These are phyloP conservation scores for Aspergillus diversus DNA, from an alignment of 495 filamentous ascomycete genomes.

Conservation along the genomic window DNA sequence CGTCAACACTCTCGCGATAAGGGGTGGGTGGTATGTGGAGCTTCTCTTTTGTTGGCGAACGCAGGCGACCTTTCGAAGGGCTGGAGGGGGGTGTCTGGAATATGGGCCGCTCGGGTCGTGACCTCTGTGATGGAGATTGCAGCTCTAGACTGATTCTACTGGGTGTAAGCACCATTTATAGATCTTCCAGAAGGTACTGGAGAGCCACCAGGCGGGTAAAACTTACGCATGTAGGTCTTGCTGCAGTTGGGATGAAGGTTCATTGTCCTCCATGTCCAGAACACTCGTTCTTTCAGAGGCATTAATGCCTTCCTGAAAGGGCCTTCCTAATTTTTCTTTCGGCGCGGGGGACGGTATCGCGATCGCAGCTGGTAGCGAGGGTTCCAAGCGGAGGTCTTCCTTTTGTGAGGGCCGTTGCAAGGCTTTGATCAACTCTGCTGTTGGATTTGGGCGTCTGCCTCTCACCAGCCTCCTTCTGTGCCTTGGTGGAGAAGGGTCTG, in stretches of 20 bases:
- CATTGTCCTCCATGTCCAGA: conserved; percentile 33
- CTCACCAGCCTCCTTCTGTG: conserved; percentile 40
- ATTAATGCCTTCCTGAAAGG: conserved; percentile 32
- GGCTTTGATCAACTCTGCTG: conserved; percentile 24
- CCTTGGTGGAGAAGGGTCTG: conserved; percentile 32
- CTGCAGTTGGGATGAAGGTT: conserved; percentile 26
- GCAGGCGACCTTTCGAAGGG: conserved; percentile 45
- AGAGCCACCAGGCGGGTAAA: background rate
- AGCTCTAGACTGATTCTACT: background rate
- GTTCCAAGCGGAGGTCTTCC: conserved; percentile 26
- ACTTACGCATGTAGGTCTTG: conserved; percentile 31
- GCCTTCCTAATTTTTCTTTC: conserved; percentile 21
- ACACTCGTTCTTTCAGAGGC: conserved; percentile 30
- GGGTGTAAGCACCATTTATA: conserved; percentile 1
- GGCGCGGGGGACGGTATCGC: conserved; percentile 22
- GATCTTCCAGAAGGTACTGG: background rate
- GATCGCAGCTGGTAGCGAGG: conserved; percentile 26
- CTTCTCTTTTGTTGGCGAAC: conserved; percentile 57
- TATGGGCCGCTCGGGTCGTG: conserved; percentile 20
- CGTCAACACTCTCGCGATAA: conserved; percentile 70
- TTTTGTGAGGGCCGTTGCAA: conserved; percentile 21
- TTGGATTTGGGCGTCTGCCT: conserved; percentile 36
- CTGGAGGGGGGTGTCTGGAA: conserved; percentile 49
- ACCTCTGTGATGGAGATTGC: conserved; percentile 29
- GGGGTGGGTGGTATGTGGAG: conserved; percentile 55